Evolutionary conservation across 371 early-diverging fungal genomes (phyloP).

Genomic region (Lichtheimia corymbifera): DNA sequence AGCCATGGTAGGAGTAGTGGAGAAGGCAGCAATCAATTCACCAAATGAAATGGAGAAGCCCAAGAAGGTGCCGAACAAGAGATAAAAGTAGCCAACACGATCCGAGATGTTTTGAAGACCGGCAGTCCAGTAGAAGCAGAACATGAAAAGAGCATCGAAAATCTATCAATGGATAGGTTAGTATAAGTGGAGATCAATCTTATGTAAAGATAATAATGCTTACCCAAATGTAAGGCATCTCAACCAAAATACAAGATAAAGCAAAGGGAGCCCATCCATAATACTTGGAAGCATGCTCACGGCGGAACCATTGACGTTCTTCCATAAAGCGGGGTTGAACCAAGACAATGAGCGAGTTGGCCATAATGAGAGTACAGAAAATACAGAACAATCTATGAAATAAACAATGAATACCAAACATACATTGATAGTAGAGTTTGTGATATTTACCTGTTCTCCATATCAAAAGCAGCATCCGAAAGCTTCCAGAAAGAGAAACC

Average conservation of each 20-base stretch:
- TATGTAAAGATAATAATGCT: conserved; percentile 4
- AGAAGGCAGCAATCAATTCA: conserved; percentile 52
- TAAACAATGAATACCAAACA: neutral
- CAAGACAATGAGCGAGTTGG: conserved; percentile 67
- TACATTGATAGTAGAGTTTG: neutral
- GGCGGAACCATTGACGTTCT: conserved; percentile 70
- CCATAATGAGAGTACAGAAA: conserved; percentile 69
- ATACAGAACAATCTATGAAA: conserved; percentile 59
- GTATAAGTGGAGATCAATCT: neutral
- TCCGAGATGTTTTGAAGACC: conserved; percentile 56
- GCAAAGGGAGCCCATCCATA: conserved; percentile 74
- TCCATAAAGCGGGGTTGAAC: conserved; percentile 75
- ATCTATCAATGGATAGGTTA: conserved; percentile 10
- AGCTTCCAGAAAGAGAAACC: conserved; percentile 79
- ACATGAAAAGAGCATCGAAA: conserved; percentile 59
- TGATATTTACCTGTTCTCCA: conserved; percentile 54
- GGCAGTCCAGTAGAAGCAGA: conserved; percentile 73
- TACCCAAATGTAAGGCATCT: conserved; percentile 60
- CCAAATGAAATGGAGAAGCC: conserved; percentile 73
- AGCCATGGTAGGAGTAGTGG: conserved; percentile 64
- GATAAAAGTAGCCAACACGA: conserved; percentile 64
- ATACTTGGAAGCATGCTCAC: conserved; percentile 72
- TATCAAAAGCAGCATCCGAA: conserved; percentile 54
- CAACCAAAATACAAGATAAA: conserved; percentile 53
- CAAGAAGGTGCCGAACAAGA: conserved; percentile 61